Percentiles rank a stretch among this genome's conserved stretches.
Conservation (phyloP, 129 eudicot genomes). For the Scalesia atractyloides region DNA sequence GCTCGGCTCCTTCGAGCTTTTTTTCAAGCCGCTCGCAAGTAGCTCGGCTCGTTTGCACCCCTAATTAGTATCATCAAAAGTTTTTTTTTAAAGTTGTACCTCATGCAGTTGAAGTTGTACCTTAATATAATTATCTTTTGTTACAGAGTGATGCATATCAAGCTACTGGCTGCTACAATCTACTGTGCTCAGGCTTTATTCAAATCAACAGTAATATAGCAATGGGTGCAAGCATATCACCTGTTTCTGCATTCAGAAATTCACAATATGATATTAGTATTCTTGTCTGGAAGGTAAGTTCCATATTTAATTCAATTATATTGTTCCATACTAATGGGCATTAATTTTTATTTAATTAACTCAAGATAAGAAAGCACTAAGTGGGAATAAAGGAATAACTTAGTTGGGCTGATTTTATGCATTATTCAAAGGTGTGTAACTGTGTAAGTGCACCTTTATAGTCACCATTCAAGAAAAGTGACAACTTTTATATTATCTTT, state of each 20-base stretch:
- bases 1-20: too few species aligned
- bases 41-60: too few species aligned
- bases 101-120: constrained; percentile 21
- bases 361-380: constrained; percentile 22
- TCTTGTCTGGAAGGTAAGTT: constrained; percentile 90
- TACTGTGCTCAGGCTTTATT: constrained; percentile 90
- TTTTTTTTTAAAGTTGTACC: constrained; percentile 13
- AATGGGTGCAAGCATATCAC: constrained; percentile 99
- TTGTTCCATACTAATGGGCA: constrained; percentile 17
- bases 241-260: constrained; percentile 73
- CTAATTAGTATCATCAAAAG: background rate
- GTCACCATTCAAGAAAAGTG: constrained; percentile 36
- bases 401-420: constrained; percentile 36
- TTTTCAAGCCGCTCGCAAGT: too few species aligned
- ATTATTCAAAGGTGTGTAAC: constrained; percentile 29
- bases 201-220: constrained; percentile 87
- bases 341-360: constrained; percentile 15
- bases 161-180: constrained; percentile 98
- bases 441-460: constrained; percentile 23
- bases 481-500: constrained; percentile 28
- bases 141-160: constrained; percentile 97
- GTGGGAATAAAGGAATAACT: constrained; percentile 28
- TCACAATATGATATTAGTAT: constrained; percentile 88
- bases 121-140: background rate
- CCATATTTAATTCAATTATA: constrained; percentile 31